Conservation (phyloP, 148 eudicot genomes). For the Spergularia bocconei region DNA sequence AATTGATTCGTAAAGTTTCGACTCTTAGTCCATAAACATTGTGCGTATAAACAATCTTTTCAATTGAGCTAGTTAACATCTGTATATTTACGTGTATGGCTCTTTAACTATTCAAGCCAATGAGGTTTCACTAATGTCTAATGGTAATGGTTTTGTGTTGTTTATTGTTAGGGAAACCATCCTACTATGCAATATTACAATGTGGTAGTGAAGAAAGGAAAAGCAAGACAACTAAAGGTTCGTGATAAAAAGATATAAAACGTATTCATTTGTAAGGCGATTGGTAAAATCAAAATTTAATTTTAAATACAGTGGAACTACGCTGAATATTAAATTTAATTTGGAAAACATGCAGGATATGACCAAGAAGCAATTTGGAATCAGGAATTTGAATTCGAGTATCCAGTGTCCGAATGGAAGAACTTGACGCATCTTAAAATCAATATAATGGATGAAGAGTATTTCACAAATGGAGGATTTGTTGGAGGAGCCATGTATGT, state of each 20-base stretch:
- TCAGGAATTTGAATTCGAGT: slow-evolving; percentile 53
- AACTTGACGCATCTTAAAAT: slow-evolving; percentile 51
- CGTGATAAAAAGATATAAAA: neutral
- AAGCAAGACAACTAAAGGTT: slow-evolving; percentile 64
- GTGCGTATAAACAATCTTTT: no score
- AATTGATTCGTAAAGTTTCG: neutral
- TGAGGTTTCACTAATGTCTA: no score
- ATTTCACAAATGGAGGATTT: slow-evolving; percentile 47
- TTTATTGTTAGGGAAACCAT: slow-evolving; percentile 45
- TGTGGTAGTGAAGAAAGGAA: slow-evolving; percentile 56
- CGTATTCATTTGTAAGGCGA: neutral
- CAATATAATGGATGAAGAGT: slow-evolving; percentile 51
- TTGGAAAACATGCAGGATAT: slow-evolving; percentile 36
- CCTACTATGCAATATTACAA: slow-evolving; percentile 57
- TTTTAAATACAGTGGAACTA: no score
- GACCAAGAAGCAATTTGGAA: slow-evolving; percentile 69
- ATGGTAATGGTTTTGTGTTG: slow-evolving; percentile 8
- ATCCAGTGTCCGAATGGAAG: slow-evolving; percentile 39
- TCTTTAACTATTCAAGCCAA: no score
- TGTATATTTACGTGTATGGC: no score
- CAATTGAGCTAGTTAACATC: no score
- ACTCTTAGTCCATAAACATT: no score
- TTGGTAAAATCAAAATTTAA: no score
- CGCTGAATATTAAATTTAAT: neutral
- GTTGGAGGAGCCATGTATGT: slow-evolving; percentile 65